phyloP scores from a whole-genome alignment of 176 grass and related monocot genomes.

The Urochloa ruziziensis region DNA sequence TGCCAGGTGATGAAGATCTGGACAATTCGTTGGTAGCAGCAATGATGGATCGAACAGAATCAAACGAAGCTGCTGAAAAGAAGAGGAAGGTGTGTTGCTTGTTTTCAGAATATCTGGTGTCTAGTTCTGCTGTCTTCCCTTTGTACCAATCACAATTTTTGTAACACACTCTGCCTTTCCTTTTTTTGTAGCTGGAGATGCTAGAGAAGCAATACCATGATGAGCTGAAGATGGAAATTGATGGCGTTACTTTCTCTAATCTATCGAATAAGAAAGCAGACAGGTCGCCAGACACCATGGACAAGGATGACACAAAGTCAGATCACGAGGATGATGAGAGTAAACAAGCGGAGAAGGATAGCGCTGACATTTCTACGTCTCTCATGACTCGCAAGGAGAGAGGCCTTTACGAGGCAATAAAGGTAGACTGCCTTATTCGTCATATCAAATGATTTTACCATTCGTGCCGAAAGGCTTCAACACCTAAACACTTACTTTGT shows the following conservation, averaged over 20 bases:
- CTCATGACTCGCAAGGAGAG: conserved; percentile 67
- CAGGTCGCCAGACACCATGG: conserved; percentile 25
- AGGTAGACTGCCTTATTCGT: conserved; percentile 40
- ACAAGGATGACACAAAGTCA: conserved; percentile 30
- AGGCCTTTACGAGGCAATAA: conserved; percentile 71
- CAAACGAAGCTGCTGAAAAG: conserved; percentile 73
- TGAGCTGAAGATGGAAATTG: conserved; percentile 82
- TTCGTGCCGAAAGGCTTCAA: not conserved
- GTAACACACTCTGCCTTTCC: not conserved
- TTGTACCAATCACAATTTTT: not conserved
- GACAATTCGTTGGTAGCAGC: conserved; percentile 54
- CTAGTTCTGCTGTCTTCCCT: not conserved
- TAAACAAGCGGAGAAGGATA: conserved; percentile 50
- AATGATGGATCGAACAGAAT: conserved; percentile 59
- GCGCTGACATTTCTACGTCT: conserved; percentile 24
- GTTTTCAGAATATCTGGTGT: not conserved
- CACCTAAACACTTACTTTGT: not conserved
- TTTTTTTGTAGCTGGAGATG: conserved; percentile 62
- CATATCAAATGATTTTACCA: not conserved
- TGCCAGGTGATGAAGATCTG: conserved; percentile 82
- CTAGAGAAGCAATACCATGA: conserved; percentile 90
- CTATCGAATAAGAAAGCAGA: conserved; percentile 55
- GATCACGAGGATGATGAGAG: conserved; percentile 17
- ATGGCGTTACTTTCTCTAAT: conserved; percentile 56
- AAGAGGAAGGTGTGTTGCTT: conserved; percentile 53